These are phyloP conservation scores for Candida tunisiensis DNA, from an alignment of 1,139 yeast genomes.

Conservation along the genomic window DNA sequence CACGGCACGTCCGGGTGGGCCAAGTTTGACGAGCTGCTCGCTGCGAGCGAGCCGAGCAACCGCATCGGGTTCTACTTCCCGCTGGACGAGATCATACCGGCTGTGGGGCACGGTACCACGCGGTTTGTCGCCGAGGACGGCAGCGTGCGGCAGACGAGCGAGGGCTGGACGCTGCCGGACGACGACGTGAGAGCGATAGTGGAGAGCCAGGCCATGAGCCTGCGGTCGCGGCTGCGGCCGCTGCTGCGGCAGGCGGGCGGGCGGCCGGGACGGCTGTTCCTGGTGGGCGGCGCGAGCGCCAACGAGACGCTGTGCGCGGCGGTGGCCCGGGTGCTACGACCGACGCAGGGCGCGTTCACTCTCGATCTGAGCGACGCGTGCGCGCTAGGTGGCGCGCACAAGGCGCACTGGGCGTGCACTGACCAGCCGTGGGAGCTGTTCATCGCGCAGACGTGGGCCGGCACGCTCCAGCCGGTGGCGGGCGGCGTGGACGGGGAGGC, in stretches of 20 bases:
- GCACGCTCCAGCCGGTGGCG: background rate
- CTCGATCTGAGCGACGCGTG: conserved; percentile 81
- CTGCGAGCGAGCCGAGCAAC: conserved; percentile 1
- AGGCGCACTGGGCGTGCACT: conserved; percentile 48
- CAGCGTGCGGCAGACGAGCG: background rate
- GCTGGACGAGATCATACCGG: conserved; percentile 78
- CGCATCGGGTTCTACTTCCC: conserved; percentile 70
- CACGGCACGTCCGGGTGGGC: conserved; percentile 35
- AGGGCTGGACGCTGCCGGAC: conserved; percentile 28
- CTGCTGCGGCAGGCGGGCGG: conserved; percentile 27
- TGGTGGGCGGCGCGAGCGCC: conserved; percentile 79
- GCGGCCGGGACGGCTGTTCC: conserved; percentile 56
- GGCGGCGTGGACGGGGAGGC: background rate
- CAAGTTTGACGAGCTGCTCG: conserved; percentile 12
- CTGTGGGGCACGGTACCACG: conserved; percentile 22
- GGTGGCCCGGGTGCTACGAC: conserved; percentile 57
- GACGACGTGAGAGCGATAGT: conserved; percentile 66
- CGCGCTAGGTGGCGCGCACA: conserved; percentile 88
- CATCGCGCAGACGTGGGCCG: conserved; percentile 1
- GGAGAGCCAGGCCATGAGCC: conserved; percentile 76
- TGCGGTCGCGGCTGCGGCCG: conserved; percentile 67
- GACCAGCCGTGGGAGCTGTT: conserved; percentile 7
- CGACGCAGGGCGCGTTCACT: conserved; percentile 43
- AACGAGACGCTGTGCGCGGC: conserved; percentile 50
- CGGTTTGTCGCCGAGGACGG: conserved; percentile 4